A percentile compares a stretch with the other conserved stretches of the same genome.
phyloP scores from a whole-genome alignment of 2,329 filamentous ascomycete genomes.

The Allantophomopsis lycopodina region DNA sequence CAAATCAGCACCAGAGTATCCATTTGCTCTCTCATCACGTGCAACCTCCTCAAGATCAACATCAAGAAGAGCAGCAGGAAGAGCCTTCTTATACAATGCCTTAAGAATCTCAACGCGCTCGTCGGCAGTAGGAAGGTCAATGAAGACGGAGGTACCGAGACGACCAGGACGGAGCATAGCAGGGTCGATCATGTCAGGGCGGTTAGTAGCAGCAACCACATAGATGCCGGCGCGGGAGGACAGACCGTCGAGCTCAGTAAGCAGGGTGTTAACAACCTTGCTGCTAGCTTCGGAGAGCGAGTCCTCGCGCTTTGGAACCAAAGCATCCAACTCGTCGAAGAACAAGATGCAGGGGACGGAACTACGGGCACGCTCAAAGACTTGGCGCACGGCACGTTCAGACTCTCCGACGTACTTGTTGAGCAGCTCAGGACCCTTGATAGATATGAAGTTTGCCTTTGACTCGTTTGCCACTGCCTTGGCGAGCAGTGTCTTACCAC shows the following conservation, averaged over 20 bases:
- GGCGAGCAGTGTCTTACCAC: slow-evolving; percentile 89
- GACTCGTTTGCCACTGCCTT: slow-evolving; percentile 94
- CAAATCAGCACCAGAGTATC: slow-evolving; percentile 62
- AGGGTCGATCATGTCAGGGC: slow-evolving; percentile 91
- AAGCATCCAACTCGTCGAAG: slow-evolving; percentile 92
- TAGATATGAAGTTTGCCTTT: slow-evolving; percentile 94
- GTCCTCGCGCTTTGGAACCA: slow-evolving; percentile 75
- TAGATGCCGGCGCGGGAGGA: slow-evolving; percentile 74
- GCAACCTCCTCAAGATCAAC: slow-evolving; percentile 51
- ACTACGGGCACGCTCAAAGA: slow-evolving; percentile 77
- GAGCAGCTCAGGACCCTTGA: slow-evolving; percentile 89
- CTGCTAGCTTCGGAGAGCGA: slow-evolving; percentile 69
- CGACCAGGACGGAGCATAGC: slow-evolving; percentile 89
- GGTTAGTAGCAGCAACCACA: slow-evolving; percentile 87
- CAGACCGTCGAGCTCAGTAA: slow-evolving; percentile 87
- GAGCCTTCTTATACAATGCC: slow-evolving; percentile 42
- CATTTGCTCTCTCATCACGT: slow-evolving; percentile 49
- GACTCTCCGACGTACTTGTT: slow-evolving; percentile 98
- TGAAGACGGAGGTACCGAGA: slow-evolving; percentile 76
- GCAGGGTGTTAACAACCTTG: slow-evolving; percentile 84
- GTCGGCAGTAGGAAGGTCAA: slow-evolving; percentile 66
- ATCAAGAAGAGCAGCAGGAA: slow-evolving; percentile 35
- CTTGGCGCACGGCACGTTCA: slow-evolving; percentile 81
- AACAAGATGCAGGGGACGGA: slow-evolving; percentile 90
- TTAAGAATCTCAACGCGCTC: slow-evolving; percentile 79